These are phyloP conservation scores for Boletus rubroflammeus DNA, from an alignment of 768 basidiomycete species.

Conservation along the genomic window DNA sequence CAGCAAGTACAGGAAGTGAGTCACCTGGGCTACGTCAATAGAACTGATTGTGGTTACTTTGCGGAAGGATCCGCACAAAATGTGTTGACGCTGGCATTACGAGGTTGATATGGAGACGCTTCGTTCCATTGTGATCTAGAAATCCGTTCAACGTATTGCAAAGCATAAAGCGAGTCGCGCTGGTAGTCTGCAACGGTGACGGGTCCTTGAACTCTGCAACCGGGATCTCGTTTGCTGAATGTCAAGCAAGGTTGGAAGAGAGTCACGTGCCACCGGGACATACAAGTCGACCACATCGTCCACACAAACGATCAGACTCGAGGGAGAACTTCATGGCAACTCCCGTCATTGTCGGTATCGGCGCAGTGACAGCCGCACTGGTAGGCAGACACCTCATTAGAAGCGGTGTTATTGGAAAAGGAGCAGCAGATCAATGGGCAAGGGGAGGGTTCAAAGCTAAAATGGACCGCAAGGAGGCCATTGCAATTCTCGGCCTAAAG, in stretches of 20 bases:
- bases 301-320: neutral
- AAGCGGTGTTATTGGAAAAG: conserved; percentile 55
- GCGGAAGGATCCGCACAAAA: neutral
- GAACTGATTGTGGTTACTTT: neutral
- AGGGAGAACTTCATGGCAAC: conserved; percentile 75
- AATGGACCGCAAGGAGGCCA: conserved; percentile 95
- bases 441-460: conserved; percentile 93
- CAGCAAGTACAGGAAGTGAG: conserved; percentile 13
- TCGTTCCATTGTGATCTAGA: neutral
- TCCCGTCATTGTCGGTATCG: conserved; percentile 70
- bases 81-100: neutral
- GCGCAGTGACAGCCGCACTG: conserved; percentile 72
- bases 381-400: conserved; percentile 70
- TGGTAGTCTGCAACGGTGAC: neutral
- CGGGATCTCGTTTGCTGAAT: neutral
- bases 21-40: neutral
- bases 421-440: conserved; percentile 75
- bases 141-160: neutral
- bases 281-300: neutral
- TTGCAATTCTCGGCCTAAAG: conserved; percentile 90
- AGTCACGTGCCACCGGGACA: conserved; percentile 11
- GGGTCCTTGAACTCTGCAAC: neutral
- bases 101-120: conserved; percentile 9
- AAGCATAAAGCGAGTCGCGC: neutral
- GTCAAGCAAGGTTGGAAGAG: no score